These are phyloP conservation scores for Sporisorium reilianum DNA, from an alignment of 1,284 basidiomycete genomes.

Conservation along the genomic window DNA sequence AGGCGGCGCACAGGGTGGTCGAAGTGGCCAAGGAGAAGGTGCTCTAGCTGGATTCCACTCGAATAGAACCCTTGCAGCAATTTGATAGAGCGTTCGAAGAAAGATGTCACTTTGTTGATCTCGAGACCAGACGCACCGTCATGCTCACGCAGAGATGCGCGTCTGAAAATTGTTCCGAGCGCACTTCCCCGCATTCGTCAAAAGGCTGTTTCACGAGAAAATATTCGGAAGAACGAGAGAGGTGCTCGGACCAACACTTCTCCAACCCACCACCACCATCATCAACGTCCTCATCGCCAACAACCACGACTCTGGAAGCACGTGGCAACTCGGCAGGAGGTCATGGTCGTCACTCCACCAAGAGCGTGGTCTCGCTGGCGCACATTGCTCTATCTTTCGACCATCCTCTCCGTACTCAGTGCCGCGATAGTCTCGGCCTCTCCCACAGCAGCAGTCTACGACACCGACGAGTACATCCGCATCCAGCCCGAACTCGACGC, in stretches of 20 bases:
- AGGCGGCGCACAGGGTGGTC: conserved; percentile 30
- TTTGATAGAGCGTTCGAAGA: background rate
- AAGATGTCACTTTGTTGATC: background rate
- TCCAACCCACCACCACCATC: background rate
- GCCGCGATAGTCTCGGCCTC: background rate
- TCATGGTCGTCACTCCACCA: background rate
- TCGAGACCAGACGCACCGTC: background rate
- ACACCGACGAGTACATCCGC: conserved; percentile 32
- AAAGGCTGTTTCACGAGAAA: background rate
- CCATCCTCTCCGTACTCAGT: background rate
- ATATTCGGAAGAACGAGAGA: no score
- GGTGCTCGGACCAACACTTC: no score
- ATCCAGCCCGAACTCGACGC: conserved; percentile 2
- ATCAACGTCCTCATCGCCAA: background rate
- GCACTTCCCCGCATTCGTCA: background rate
- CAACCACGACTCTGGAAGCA: background rate
- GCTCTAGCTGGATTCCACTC: background rate
- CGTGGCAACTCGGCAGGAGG: background rate
- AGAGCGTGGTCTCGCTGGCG: background rate
- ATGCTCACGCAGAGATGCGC: no score
- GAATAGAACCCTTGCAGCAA: no score
- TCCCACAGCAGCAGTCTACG: conserved; percentile 4
- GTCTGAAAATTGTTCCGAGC: background rate
- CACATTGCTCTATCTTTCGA: background rate
- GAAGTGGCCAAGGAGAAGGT: conserved; percentile 45